Base-by-base conservation (phyloP, 306 rosid genomes). In the Lathyrus aphaca region DNA sequence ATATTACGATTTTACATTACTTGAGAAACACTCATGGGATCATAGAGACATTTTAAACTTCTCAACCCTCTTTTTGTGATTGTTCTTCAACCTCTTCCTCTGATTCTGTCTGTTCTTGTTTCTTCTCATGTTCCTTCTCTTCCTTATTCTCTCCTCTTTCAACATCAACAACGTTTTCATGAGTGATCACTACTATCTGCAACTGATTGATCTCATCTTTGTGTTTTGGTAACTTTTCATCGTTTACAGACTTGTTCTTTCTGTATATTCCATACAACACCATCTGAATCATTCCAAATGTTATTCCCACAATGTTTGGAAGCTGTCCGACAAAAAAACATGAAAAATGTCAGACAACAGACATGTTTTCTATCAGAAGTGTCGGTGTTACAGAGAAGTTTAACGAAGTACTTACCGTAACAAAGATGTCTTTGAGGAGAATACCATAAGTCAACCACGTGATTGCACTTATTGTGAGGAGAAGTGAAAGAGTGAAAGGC, bases 401-500 rank as follows among this genome's bases (percentile, higher is more conserved):
- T 35, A 35, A 35, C 1, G 9, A 4, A 53, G 63, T 56, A 56
- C 40, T 56, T 82, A 95, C 99, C n/a, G 95, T 91, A 57, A 95
- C 91, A 62, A 81, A 95, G 64, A 91, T 72, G 58, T 95, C 99
- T 81, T 44, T 83, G 17, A 84, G 82, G 25, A 85, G 75, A 55
- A 95, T 50, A 45, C 99, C 99, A 27, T 95, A 95, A 0, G 53
- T 9, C 60, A 87, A 81, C 99, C 99, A 95, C 76, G 55, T 79
- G 42, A 83, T 12, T 2, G 99, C 99, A 25, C 99, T 91, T 39
- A 87, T 64, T 16, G 99, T 95, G 82, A 95, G 96, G 68, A 95
- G 95, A 39, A 89, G 56, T 32, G 99, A 91, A 11, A 95, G 70
- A 57, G 78, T 17, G 58, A 95, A 79, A 4, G 99, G 99, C 99